Base-by-base conservation (phyloP, 768 basidiomycete genomes). In the Hericium rajendrae region DNA sequence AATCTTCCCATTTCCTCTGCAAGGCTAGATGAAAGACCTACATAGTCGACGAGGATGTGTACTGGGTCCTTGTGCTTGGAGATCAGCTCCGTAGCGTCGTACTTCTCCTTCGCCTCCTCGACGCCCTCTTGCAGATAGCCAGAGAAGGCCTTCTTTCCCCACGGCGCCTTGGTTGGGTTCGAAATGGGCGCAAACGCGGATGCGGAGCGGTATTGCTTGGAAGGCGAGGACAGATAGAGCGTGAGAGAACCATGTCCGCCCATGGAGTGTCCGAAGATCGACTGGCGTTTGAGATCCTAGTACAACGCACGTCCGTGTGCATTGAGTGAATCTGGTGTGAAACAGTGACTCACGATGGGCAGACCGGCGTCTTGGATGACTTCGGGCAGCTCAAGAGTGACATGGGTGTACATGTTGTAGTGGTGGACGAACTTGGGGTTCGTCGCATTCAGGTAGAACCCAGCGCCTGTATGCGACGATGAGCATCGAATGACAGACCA, bases 251-350 rank as follows among this genome's bases (percentile, higher is more conserved):
- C 97, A 67, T 97, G 94, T 2, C 97, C 97, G 57, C 91, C 92
- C 97, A 98, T 99, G 48, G 90, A 93, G 71, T 99, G 97, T 10
- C 97, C 97, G 66, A 92, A 88, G 65, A 98, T 86, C 20, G 92
- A 93, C 67, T 90, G 84, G 53, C 88, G 83, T 37, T 74, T 77
- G 62, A 86, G 78, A 74, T 98, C 92, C 91, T 94, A 64, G 6
- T 16, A 24, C 20, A 15, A 28, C 13, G 20, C 22, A 4, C 4
- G 20, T 41, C 57, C 24, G 58, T 18, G 24, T 20, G n/a, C 16
- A 24, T 22, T 24, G 57, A 40, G 53, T 16, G 26, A 22, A 32
- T 11, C 24, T 49, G 53, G 57, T 22, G 20, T 22, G 49, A 43
- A 32, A 32, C 32, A n/a, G 20, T 53, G 32, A 75, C 84, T 57